Conservation (phyloP, 495 filamentous ascomycete species). For the Neurospora sp. region DNA sequence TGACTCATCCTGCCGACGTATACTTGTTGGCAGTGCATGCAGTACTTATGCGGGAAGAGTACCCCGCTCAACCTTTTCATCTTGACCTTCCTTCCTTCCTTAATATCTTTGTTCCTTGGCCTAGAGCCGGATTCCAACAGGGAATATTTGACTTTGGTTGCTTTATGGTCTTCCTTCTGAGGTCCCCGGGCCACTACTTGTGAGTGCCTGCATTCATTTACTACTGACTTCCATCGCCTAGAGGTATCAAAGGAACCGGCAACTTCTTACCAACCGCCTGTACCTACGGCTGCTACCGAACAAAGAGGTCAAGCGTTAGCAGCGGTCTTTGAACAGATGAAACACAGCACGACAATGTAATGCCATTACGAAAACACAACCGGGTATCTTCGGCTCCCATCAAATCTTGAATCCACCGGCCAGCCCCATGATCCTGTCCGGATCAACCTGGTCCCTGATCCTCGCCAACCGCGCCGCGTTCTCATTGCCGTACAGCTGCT, state of each 20-base stretch:
- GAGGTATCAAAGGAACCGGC: no score
- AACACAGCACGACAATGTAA: background rate
- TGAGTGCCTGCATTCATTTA: no score
- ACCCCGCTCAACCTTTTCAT: background rate
- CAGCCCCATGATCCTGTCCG: slow-evolving; percentile 14
- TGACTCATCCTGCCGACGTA: background rate
- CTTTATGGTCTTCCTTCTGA: no score
- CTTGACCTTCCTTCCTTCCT: background rate
- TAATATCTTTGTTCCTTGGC: background rate
- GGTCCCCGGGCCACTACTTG: no score
- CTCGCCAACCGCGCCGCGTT: slow-evolving; percentile 11
- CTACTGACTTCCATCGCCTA: no score
- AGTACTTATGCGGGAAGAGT: background rate
- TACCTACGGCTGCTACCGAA: background rate
- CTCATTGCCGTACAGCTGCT: slow-evolving; percentile 10
- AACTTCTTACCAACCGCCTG: no score
- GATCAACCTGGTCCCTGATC: slow-evolving; percentile 11
- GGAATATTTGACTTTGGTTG: background rate
- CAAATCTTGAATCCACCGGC: slow-evolving; percentile 16
- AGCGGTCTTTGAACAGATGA: background rate
- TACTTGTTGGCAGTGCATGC: background rate
- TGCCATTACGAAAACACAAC: background rate
- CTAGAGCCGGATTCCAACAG: background rate
- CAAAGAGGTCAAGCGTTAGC: background rate
- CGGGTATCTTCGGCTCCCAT: background rate